Base-by-base conservation (phyloP, 305 asterid species). In the Salvia sclarea region DNA sequence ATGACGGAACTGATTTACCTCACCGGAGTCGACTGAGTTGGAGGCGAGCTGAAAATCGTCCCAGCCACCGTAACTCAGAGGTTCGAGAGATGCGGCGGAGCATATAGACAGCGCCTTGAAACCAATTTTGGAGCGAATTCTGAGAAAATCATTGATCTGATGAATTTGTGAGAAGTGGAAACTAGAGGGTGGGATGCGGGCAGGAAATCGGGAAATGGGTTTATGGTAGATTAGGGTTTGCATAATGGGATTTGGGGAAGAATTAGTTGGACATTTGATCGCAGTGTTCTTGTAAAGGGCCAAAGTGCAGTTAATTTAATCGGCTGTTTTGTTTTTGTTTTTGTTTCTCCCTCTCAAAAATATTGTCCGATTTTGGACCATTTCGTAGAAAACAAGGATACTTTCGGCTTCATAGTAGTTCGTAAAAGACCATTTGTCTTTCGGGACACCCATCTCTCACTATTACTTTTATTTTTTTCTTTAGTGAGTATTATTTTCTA, bases 1-100 rank as follows among this genome's bases (percentile, higher is more conserved):
- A 70, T 63, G 74, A 16, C 47, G 78, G 22, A 89, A 67, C 82
- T 64, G 82, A 70, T 78, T 82, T 56, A 88, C 80, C 88, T 86
- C 92, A 76, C 86, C 86, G 22, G 86, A 75, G 33, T 58, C 62
- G 61, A 49, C 77, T 14, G 85, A 73, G 57, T 82, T 83, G 30
- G 57, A 70, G 48, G 12, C 38, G 78, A 76, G 77, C 47, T 75
- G 80, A 75, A 79, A 73, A 77, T 84, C 83, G 67, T 85, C 97
- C 98, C 95, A 92, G 5, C 98, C 98, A 63, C 86, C 86, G 49
- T 66, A 86, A 65, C 74, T 79, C 67, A 72, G 76, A 16, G 90
- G 73, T 16, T 48, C 75, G 24, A 87, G 75, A 74, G 85, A 77
- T 58, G 95, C 65, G 25, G 70, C 63, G 25, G 79, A 64, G 81